Percentiles rank a stretch among this genome's conserved stretches.
phyloP scores from a whole-genome alignment of 305 asterid species.

The Stenogyne calaminthoides region DNA sequence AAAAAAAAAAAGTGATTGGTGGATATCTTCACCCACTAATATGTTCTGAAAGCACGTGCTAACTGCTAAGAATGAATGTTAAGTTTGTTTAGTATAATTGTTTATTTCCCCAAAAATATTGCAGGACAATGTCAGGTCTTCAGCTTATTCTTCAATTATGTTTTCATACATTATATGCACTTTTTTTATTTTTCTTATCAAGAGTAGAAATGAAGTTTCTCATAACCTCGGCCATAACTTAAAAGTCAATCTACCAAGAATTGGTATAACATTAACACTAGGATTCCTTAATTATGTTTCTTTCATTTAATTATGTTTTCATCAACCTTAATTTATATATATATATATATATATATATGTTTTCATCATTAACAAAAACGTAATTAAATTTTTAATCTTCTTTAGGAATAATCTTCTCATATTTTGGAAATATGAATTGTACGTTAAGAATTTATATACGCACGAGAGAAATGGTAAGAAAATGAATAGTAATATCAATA shows the following conservation, averaged over 20 bases:
- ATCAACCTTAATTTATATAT: too few species aligned
- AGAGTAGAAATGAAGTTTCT: constrained; percentile 43
- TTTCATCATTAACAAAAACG: not conserved
- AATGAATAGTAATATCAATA: too few species aligned
- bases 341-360: not conserved
- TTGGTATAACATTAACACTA: not conserved
- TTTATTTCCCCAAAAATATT: constrained; percentile 37
- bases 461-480: too few species aligned
- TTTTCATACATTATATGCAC: not conserved
- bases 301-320: not conserved
- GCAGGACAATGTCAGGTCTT: constrained; percentile 27
- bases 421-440: not conserved
- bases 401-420: not conserved
- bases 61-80: constrained; percentile 18
- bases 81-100: constrained; percentile 24
- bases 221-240: constrained; percentile 33
- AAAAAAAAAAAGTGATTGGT: constrained; percentile 31
- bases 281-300: not conserved
- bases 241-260: constrained; percentile 23
- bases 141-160: not conserved
- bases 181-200: constrained; percentile 5
- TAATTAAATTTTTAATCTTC: not conserved
- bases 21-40: constrained; percentile 18
- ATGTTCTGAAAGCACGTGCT: constrained; percentile 37
- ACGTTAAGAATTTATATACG: too few species aligned